Conservation (phyloP, 768 basidiomycete genomes). For the Tylopilus intermedius region DNA sequence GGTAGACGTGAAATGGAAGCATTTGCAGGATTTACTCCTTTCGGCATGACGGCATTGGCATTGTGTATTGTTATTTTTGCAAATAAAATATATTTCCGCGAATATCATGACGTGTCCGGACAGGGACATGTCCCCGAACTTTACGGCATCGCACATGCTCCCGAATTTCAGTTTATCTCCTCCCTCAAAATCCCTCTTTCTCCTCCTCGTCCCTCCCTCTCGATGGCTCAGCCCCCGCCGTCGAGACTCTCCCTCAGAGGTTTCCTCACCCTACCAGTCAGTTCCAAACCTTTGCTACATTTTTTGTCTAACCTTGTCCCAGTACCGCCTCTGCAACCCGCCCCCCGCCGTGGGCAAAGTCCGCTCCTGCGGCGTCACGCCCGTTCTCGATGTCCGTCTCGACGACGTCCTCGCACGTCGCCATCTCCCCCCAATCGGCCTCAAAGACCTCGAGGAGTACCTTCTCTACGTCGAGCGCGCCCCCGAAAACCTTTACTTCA, state of each 20-base stretch:
- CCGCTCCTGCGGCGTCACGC: conserved; percentile 64
- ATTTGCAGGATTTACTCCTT: too few relatives aligned
- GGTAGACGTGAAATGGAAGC: not conserved
- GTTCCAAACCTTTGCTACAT: not conserved
- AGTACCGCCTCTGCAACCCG: conserved; percentile 58
- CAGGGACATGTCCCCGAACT: not conserved
- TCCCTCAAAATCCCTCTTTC: too few relatives aligned
- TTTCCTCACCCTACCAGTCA: not conserved
- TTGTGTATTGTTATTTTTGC: not conserved
- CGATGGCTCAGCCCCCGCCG: conserved; percentile 28
- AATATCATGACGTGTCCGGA: not conserved
- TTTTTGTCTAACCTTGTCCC: not conserved
- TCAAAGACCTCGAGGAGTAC: conserved; percentile 79
- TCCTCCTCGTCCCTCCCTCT: not conserved
- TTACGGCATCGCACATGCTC: not conserved
- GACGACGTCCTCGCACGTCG: conserved; percentile 73
- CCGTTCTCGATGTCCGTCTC: conserved; percentile 60
- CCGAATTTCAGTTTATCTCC: not conserved
- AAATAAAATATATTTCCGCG: too few relatives aligned
- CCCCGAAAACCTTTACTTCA: conserved; percentile 80
- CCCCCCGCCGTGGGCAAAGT: conserved; percentile 66
- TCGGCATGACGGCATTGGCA: not conserved
- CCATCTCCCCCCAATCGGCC: conserved; percentile 73
- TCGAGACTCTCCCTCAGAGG: conserved; percentile 31
- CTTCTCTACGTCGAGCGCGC: conserved; percentile 71